phyloP scores from a whole-genome alignment of 2,329 filamentous ascomycete genomes.

The Zopfia rhizophila region DNA sequence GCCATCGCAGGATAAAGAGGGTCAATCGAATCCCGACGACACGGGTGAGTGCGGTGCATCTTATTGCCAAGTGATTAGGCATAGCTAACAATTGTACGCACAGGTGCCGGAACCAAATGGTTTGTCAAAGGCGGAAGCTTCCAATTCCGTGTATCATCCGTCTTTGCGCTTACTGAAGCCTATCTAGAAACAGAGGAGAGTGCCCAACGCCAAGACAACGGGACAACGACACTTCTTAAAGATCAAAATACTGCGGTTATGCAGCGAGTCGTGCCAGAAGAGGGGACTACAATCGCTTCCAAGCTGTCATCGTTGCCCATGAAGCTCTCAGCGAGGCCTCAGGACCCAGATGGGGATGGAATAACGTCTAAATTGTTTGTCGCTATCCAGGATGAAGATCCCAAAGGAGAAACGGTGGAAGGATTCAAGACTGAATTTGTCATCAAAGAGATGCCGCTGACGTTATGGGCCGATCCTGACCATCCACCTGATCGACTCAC shows the following conservation, averaged over 20 bases:
- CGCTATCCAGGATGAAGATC: not conserved
- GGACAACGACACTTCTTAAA: no score
- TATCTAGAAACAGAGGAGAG: constrained; percentile 4
- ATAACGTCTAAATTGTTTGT: no score
- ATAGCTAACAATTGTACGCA: not conserved
- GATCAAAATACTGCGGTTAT: no score
- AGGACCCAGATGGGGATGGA: no score
- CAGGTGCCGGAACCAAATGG: constrained; percentile 2
- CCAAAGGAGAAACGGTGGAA: not conserved
- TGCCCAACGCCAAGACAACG: no score
- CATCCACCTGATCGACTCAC: not conserved
- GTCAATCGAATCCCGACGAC: no score
- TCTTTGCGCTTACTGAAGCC: constrained; percentile 3
- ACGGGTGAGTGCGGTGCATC: no score
- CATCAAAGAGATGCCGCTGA: not conserved
- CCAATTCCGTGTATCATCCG: constrained; percentile 4
- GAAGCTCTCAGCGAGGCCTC: no score
- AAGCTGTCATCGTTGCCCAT: no score
- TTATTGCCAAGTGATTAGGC: no score
- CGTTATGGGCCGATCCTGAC: not conserved
- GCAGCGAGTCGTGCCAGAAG: no score
- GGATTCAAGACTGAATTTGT: not conserved
- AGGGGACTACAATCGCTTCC: no score
- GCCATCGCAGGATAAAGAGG: constrained; percentile 1
- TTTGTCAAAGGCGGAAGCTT: constrained; percentile 9